These are phyloP conservation scores for Boehmeria nivea DNA, from an alignment of 306 rosid species.

Conservation along the genomic window DNA sequence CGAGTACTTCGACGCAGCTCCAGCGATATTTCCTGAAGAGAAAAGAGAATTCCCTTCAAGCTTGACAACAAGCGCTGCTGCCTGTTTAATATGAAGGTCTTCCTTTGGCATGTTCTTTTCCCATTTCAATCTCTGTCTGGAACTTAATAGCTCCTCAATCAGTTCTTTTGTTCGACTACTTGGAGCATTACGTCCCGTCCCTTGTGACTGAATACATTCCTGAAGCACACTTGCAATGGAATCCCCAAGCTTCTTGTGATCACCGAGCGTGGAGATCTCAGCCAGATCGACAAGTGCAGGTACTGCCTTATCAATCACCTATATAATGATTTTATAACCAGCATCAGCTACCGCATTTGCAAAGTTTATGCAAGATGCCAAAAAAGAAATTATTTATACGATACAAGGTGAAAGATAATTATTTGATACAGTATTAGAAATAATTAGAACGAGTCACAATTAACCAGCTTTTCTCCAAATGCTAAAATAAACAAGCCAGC, in stretches of 20 bases:
- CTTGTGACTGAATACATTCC: slow-evolving; percentile 79
- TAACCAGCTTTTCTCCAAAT: too few species aligned
- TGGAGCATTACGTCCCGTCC: slow-evolving; percentile 56
- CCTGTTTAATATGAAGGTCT: slow-evolving; percentile 97
- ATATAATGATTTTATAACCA: slow-evolving; percentile 7
- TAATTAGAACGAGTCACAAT: too few species aligned
- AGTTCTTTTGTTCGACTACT: slow-evolving; percentile 62
- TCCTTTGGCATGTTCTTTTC: slow-evolving; percentile 96
- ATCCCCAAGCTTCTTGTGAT: slow-evolving; percentile 89
- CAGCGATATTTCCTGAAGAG: slow-evolving; percentile 91
- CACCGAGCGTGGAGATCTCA: slow-evolving; percentile 82
- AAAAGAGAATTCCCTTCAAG: slow-evolving; percentile 98
- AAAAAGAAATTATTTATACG: neutral
- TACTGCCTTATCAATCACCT: slow-evolving; percentile 91
- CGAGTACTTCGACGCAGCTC: slow-evolving; percentile 87
- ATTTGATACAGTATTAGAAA: too few species aligned
- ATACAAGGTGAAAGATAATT: too few species aligned
- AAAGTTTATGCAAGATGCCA: neutral
- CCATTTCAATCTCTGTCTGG: slow-evolving; percentile 82
- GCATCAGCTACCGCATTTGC: neutral
- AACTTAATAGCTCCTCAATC: slow-evolving; percentile 72
- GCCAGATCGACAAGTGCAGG: slow-evolving; percentile 90
- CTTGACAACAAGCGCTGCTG: slow-evolving; percentile 93
- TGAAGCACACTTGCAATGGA: slow-evolving; percentile 76
- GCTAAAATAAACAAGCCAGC: too few species aligned